Evolutionary conservation across 176 grass and related monocot genomes (phyloP).

Genomic region (Hsuehochloa calcarea): DNA sequence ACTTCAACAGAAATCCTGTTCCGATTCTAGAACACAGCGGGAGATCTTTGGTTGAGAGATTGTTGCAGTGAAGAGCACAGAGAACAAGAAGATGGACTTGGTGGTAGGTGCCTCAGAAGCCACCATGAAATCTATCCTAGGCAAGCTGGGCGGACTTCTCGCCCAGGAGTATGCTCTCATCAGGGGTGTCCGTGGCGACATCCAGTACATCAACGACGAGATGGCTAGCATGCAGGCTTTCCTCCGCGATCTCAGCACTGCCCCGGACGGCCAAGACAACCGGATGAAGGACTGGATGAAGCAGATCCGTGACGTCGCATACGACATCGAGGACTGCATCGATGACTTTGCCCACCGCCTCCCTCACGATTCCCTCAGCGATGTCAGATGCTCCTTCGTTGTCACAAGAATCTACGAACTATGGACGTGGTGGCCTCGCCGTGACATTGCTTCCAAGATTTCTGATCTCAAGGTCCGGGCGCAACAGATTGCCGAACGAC

Average conservation of each 20-base stretch:
- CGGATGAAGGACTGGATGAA: constrained; percentile 29
- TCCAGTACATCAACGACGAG: constrained; percentile 16
- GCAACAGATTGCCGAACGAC: not conserved
- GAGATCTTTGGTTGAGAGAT: no score
- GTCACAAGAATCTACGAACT: not conserved
- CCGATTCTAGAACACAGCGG: not conserved
- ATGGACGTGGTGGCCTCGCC: constrained; percentile 11
- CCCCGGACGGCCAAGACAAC: not conserved
- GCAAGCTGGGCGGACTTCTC: not conserved
- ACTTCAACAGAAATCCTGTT: not conserved
- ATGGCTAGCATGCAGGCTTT: not conserved
- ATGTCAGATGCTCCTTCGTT: not conserved
- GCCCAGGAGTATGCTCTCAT: not conserved
- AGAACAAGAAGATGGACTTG: not conserved
- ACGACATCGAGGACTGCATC: constrained; percentile 16
- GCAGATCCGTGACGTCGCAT: constrained; percentile 15
- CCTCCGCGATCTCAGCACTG: not conserved
- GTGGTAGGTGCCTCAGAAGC: not conserved
- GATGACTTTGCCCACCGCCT: constrained; percentile 14
- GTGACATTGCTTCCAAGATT: not conserved
- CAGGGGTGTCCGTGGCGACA: not conserved
- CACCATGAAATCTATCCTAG: not conserved
- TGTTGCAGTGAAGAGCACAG: no score
- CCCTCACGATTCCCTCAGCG: not conserved
- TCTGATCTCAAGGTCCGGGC: constrained; percentile 9